phyloP scores from a whole-genome alignment of 2,329 filamentous ascomycete species.

The Cladosporium austrohemisphaericum region DNA sequence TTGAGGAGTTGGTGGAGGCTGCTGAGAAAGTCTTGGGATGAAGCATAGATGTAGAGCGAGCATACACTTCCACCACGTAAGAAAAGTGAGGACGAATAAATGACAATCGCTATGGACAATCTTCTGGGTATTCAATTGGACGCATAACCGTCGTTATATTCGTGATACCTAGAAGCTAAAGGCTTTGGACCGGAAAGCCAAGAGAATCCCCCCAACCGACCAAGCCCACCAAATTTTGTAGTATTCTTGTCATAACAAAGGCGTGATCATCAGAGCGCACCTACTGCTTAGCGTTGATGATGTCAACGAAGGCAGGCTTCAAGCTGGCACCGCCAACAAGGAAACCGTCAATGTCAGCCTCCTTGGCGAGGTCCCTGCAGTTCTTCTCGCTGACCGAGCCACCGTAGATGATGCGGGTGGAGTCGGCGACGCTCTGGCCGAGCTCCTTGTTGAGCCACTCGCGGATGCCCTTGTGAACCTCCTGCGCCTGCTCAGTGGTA shows the following conservation, averaged over 20 bases:
- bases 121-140: conserved; percentile 34
- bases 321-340: conserved; percentile 92
- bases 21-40: conserved; percentile 55
- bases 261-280: neutral
- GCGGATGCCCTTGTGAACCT: conserved; percentile 89
- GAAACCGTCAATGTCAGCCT: conserved; percentile 96
- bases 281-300: conserved; percentile 58
- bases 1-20: conserved; percentile 65
- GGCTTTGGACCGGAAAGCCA: neutral
- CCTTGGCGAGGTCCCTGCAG: conserved; percentile 85
- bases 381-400: conserved; percentile 98
- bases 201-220: neutral
- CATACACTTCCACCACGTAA: neutral
- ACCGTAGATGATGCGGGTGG: conserved; percentile 92
- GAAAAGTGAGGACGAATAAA: neutral
- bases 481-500: conserved; percentile 83
- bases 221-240: conserved; percentile 2
- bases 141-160: conserved; percentile 14
- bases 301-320: conserved; percentile 85
- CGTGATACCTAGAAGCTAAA: conserved; percentile 5
- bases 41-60: too few species aligned
- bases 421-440: conserved; percentile 73
- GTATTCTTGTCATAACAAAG: conserved; percentile 4
- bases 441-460: conserved; percentile 74
- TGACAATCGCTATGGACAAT: conserved; percentile 51